These are phyloP conservation scores for Arthrobotrys iridis DNA, from an alignment of 2,329 filamentous ascomycete genomes.

Conservation along the genomic window DNA sequence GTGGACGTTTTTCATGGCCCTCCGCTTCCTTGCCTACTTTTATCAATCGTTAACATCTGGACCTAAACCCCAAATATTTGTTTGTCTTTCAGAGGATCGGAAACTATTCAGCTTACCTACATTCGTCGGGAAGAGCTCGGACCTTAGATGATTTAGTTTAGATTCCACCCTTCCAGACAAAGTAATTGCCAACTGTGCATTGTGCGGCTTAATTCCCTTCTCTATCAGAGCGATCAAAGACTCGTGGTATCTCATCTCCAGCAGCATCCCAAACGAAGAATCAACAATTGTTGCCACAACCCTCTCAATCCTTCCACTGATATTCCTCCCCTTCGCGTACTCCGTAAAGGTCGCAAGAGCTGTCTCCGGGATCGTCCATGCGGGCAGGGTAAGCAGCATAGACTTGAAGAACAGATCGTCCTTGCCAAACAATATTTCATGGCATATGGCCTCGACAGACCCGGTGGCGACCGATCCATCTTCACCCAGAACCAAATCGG, in stretches of 20 bases:
- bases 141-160: constrained; percentile 40
- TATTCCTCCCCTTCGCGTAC: constrained; percentile 54
- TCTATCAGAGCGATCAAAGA: constrained; percentile 57
- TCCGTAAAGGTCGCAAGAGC: constrained; percentile 57
- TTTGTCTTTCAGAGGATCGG: not conserved
- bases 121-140: constrained; percentile 54
- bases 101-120: constrained; percentile 51
- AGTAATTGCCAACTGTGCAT: constrained; percentile 56
- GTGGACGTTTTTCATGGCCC: constrained; percentile 30
- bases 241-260: constrained; percentile 58
- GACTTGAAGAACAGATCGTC: constrained; percentile 56
- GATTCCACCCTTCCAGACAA: constrained; percentile 54
- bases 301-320: constrained; percentile 45
- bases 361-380: constrained; percentile 58
- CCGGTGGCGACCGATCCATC: constrained; percentile 56
- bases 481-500: constrained; percentile 57
- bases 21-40: constrained; percentile 23
- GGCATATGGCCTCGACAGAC: constrained; percentile 58
- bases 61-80: not conserved
- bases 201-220: constrained; percentile 58
- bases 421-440: constrained; percentile 58
- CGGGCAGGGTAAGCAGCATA: constrained; percentile 57
- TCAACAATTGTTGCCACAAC: constrained; percentile 56
- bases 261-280: constrained; percentile 56
- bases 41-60: not conserved